Base-by-base conservation (phyloP, 495 filamentous ascomycete species). In the Cudoniella acicularis region DNA sequence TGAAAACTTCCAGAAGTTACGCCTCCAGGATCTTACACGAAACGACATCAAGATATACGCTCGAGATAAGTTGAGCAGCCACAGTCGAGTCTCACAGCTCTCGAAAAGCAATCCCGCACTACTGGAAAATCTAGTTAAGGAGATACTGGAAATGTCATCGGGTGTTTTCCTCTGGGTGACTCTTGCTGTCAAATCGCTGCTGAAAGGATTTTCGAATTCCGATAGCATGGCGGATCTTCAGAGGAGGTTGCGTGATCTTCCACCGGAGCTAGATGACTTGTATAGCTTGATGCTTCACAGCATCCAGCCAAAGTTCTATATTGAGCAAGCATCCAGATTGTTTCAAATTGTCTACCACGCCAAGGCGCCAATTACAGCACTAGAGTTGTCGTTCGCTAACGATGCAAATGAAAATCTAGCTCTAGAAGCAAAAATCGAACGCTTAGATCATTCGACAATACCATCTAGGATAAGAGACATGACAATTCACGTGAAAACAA, bases 151-250 rank as follows among this genome's bases (percentile, higher is more conserved):
- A 8, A 68, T 67, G 27, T 48, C 72, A 10, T 54, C 51, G 0
- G 71, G 72, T 11, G 72, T 74, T 0, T 73, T 74, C 24, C 54
- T 74, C 1, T 74, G 72, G 69, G 60, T 72, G 1, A 41, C 67
- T 3, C 59, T 73, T 16, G 70, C 63, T 11, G 21, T 24, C 17
- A 24, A 42, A 20, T 56, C 54, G 23, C 20, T 56, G 2, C 21
- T 47, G 4, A 40, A 47, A 20, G 41, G 54, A 0, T 10, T 56
- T 10, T 25, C 41, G 25, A 49, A 56, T 24, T 24, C 41, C 3
- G 54, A 56, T 18, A 13, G 41, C 2, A 56, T 56, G 11, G 21
- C 2, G n/a, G 43, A 47, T 10, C 36, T 56, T 13, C 21, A 47
- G n/a, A 24, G 21, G 0, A 23, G 54, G 20, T n/a, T 56, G 10